Conservation (phyloP, 345 rosid species). For the Carallia pectinifolia region DNA sequence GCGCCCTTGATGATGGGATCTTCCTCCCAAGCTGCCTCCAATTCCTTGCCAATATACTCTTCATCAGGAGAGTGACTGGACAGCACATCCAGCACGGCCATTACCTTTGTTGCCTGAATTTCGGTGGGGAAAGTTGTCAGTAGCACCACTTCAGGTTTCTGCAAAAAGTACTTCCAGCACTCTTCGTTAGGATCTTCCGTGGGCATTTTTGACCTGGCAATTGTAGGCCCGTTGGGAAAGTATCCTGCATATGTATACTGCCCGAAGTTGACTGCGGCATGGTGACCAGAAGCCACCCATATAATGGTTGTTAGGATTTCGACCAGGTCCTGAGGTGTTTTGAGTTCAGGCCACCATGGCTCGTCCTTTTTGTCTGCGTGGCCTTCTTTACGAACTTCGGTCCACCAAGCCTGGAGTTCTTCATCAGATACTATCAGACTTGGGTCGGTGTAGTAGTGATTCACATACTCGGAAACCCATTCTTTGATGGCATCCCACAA, state of each 20-base stretch:
- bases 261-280: constrained; percentile 59
- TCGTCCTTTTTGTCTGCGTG: constrained; percentile 55
- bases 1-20: constrained; percentile 12
- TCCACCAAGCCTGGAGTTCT: constrained; percentile 67
- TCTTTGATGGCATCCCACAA: constrained; percentile 45
- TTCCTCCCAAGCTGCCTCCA: constrained; percentile 23
- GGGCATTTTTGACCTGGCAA: constrained; percentile 42
- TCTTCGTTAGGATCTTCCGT: constrained; percentile 30
- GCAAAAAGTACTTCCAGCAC: constrained; percentile 30
- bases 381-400: constrained; percentile 44
- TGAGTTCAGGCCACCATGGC: constrained; percentile 51
- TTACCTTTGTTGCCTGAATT: constrained; percentile 41
- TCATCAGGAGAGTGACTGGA: constrained; percentile 31
- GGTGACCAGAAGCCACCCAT: constrained; percentile 55
- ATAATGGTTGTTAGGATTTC: constrained; percentile 40
- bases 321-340: constrained; percentile 32
- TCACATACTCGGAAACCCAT: constrained; percentile 50
- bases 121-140: constrained; percentile 42
- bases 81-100: constrained; percentile 22
- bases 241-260: constrained; percentile 52
- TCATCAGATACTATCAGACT: constrained; percentile 26
- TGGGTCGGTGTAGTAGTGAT: constrained; percentile 40
- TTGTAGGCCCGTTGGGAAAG: constrained; percentile 52
- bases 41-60: constrained; percentile 24
- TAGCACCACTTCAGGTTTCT: constrained; percentile 36